phyloP scores from a whole-genome alignment of 2,329 filamentous ascomycete species.

The Colletotrichum gigasporum region DNA sequence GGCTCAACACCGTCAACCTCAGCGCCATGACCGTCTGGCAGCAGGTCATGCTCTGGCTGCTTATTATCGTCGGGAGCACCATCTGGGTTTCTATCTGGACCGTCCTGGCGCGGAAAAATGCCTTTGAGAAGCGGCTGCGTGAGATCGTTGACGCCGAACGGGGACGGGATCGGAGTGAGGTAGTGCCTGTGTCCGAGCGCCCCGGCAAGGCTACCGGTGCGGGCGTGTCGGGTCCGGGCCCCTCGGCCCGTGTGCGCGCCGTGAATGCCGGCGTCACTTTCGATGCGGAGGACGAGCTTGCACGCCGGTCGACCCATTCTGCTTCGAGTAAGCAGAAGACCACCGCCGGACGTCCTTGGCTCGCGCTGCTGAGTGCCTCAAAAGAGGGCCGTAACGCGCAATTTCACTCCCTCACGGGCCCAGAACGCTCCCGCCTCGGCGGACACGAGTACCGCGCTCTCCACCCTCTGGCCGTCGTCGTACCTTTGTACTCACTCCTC shows the following conservation, averaged over 20 bases:
- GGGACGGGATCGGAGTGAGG: conserved; percentile 38
- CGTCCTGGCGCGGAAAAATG: conserved; percentile 66
- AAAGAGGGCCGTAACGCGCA: conserved; percentile 61
- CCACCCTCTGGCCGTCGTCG: conserved; percentile 64
- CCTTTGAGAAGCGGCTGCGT: conserved; percentile 70
- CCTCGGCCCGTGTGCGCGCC: background rate
- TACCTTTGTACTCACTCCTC: conserved; percentile 67
- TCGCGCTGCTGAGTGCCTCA: conserved; percentile 45
- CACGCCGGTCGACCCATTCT: conserved; percentile 7
- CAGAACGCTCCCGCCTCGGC: conserved; percentile 66
- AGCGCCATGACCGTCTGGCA: conserved; percentile 73
- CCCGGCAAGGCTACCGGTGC: background rate
- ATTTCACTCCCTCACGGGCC: conserved; percentile 61
- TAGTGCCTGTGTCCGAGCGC: conserved; percentile 35
- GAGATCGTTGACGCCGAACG: conserved; percentile 56
- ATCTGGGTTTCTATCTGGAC: conserved; percentile 75
- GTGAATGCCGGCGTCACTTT: background rate
- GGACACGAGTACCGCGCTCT: conserved; percentile 73
- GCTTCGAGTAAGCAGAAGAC: conserved; percentile 26
- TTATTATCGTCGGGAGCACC: conserved; percentile 73
- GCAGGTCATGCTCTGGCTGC: conserved; percentile 70
- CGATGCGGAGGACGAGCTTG: background rate
- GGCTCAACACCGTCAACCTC: conserved; percentile 74
- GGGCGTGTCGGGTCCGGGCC: background rate
- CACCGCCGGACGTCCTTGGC: conserved; percentile 38